phyloP scores from a whole-genome alignment of 1,284 basidiomycete species.

The Gomphus bonarii region DNA sequence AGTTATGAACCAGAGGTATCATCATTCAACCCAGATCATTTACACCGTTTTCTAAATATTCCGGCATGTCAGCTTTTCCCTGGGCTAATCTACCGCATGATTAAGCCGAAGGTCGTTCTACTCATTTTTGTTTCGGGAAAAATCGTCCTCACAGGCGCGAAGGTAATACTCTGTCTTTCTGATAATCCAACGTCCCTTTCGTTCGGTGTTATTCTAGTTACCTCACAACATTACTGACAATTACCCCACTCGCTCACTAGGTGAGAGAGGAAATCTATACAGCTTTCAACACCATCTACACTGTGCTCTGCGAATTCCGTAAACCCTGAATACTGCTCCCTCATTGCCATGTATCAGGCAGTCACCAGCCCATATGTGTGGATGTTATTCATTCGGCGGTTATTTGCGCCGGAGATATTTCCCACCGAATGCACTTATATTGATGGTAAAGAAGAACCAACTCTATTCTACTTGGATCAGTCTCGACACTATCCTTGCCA shows the following conservation, averaged over 20 bases:
- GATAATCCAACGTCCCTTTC: background rate
- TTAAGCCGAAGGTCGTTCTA: constrained; percentile 98
- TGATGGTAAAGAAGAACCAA: background rate
- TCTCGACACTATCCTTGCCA: background rate
- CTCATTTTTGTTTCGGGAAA: constrained; percentile 74
- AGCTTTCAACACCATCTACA: constrained; percentile 99
- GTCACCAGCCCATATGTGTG: background rate
- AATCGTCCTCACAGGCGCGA: constrained; percentile 97
- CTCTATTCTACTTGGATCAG: background rate
- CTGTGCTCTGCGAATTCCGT: constrained; percentile 84
- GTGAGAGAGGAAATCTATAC: constrained; percentile 99
- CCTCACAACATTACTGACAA: background rate
- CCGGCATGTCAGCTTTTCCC: constrained; percentile 76
- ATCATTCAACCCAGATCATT: background rate
- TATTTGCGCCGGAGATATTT: background rate
- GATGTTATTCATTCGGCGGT: background rate
- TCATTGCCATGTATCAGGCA: background rate
- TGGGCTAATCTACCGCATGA: constrained; percentile 98
- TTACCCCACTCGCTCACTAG: constrained; percentile 32
- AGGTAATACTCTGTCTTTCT: constrained; percentile 47
- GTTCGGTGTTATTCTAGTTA: background rate
- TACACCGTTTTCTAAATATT: background rate
- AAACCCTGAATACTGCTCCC: constrained; percentile 46
- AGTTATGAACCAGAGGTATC: constrained; percentile 92
- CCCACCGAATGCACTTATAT: background rate